Conservation (phyloP, 2,329 filamentous ascomycete species). For the Penicillium sp. region DNA sequence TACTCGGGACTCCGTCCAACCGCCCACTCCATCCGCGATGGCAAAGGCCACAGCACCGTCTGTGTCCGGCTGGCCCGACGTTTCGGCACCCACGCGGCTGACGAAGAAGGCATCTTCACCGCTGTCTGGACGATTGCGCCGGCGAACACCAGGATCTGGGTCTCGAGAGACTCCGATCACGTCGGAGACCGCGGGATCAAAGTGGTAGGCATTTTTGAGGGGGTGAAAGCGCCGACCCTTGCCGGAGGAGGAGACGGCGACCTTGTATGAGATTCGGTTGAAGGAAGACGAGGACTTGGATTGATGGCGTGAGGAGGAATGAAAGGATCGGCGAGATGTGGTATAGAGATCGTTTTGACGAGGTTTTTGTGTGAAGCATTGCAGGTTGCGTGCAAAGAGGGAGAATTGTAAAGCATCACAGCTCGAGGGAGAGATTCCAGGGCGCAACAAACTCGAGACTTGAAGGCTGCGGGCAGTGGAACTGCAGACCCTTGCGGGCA, state of each 20-base stretch:
- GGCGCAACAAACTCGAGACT: slow-evolving; percentile 23
- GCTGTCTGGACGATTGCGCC: slow-evolving; percentile 63
- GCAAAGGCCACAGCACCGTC: slow-evolving; percentile 71
- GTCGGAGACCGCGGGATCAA: slow-evolving; percentile 49
- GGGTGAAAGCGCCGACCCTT: slow-evolving; percentile 66
- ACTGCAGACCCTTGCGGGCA: slow-evolving; percentile 29
- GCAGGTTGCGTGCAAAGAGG: background rate
- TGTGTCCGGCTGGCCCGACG: slow-evolving; percentile 36
- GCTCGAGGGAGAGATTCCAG: slow-evolving; percentile 14
- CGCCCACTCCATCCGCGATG: slow-evolving; percentile 89
- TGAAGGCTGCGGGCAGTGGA: slow-evolving; percentile 27
- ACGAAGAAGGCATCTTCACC: slow-evolving; percentile 98
- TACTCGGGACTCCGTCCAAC: slow-evolving; percentile 87
- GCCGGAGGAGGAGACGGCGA: slow-evolving; percentile 68
- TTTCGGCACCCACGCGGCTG: slow-evolving; percentile 57
- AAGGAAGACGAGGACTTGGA: slow-evolving; percentile 23
- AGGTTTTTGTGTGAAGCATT: background rate
- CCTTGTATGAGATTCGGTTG: slow-evolving; percentile 56
- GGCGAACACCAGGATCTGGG: slow-evolving; percentile 49
- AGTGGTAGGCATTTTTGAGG: slow-evolving; percentile 64
- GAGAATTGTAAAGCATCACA: slow-evolving; percentile 5
- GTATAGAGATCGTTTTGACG: background rate
- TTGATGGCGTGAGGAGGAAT: slow-evolving; percentile 24
- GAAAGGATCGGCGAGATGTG: slow-evolving; percentile 20
- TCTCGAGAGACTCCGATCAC: slow-evolving; percentile 34